Evolutionary conservation across 2,329 filamentous ascomycete species (phyloP), one percentile per base, ranked within the genome.

Genomic region (Fusarium caatingaense): DNA sequence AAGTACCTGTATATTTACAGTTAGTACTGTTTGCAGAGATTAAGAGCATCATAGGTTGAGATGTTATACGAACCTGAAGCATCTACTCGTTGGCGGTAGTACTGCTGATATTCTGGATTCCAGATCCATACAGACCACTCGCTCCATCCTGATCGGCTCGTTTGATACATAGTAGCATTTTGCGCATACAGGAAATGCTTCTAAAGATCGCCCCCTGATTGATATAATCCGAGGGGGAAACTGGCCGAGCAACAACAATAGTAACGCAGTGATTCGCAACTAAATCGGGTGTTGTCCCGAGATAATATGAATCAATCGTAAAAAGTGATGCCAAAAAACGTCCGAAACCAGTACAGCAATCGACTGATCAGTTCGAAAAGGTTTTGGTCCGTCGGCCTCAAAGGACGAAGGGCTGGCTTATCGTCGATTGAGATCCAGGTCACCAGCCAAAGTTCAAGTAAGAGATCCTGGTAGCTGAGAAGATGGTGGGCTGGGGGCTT

Each of bases 101-200:
- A 74, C 57, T 73, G 67, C 16, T 65, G 41, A 40, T 77, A 71
- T 8, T 72, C 61, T 18, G 25, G 23, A 25, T 74, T 72, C 71
- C 71, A 79, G 20, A 66, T 64, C 79, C 79, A 81, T 6, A 72
- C 66, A 28, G 70, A 71, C 73, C 74, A 76, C 34, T 59, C 57
- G 56, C 66, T 56, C 67, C 68, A 72, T 68, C 46, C 45, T 72
- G 69, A 59, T 54, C 67, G 64, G 61, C 60, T 66, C 61, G 71
- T 65, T 56, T 66, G 56, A 69, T 74, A 68, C 74, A 76, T 76
- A 56, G 64, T 76, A 66, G 74, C 74, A 76, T 76, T 62, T 75
- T 76, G 72, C 59, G 72, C 61, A 54, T 66, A 58, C 57, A 59
- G 60, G 42, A 40, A 57, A 47, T 37, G 44, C 54, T 60, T 64